These are phyloP conservation scores for Solanum pennellii DNA, from an alignment of 257 asterid genomes.

Conservation along the genomic window DNA sequence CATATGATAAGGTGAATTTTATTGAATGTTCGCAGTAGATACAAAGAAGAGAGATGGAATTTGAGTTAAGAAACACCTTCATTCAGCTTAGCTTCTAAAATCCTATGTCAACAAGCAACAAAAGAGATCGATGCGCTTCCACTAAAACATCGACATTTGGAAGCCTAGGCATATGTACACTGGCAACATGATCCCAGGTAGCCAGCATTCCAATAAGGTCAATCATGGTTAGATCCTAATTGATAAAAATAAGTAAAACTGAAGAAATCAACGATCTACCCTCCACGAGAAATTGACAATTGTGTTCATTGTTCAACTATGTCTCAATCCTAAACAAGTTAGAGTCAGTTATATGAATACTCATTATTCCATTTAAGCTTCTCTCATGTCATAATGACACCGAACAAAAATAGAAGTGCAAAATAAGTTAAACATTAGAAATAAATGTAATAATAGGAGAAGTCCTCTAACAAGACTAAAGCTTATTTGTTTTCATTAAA, in stretches of 20 bases:
- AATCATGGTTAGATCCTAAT: background rate
- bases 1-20: background rate
- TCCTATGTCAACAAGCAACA: background rate
- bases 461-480: background rate
- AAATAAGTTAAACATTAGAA: background rate
- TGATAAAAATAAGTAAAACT: background rate
- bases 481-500: background rate
- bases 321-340: background rate
- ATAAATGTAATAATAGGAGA: background rate
- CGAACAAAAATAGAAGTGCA: background rate
- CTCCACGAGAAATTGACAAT: background rate
- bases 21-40: background rate
- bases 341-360: background rate
- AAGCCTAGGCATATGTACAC: background rate
- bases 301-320: background rate
- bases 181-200: background rate
- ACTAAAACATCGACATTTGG: background rate
- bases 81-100: background rate
- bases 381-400: background rate
- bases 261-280: background rate
- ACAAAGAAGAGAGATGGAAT: background rate
- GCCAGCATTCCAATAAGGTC: background rate
- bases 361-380: background rate
- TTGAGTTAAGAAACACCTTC: background rate
- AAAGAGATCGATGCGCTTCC: background rate